Conservation (phyloP, 2,329 filamentous ascomycete genomes). For the Ciborinia camelliae region DNA sequence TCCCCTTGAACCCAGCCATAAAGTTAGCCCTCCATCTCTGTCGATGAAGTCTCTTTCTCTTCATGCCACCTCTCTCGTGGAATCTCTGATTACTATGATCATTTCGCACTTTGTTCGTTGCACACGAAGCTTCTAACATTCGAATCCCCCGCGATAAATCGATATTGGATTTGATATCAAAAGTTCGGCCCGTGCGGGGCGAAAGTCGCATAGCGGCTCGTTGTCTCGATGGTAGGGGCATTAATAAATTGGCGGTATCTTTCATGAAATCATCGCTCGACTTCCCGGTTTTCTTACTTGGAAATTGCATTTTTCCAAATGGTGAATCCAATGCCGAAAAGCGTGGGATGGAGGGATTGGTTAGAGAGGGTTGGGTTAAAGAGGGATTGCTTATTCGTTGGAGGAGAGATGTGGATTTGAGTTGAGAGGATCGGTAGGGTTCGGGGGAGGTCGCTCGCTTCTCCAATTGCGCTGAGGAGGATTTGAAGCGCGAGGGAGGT, state of each 20-base stretch:
- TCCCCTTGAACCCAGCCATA: conserved; percentile 62
- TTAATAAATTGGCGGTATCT: not conserved
- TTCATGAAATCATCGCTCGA: conserved; percentile 3
- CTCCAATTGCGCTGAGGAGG: not conserved
- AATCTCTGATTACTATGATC: conserved; percentile 61
- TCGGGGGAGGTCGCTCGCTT: not conserved
- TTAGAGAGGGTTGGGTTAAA: no score
- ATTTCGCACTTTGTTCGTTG: conserved; percentile 54
- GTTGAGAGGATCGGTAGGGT: not conserved
- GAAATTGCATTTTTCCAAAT: not conserved
- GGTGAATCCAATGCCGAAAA: not conserved
- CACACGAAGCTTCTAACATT: conserved; percentile 43
- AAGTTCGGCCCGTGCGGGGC: conserved; percentile 31
- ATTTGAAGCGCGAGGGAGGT: not conserved
- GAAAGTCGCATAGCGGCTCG: conserved; percentile 27
- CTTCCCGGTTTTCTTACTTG: not conserved
- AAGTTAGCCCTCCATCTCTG: conserved; percentile 69
- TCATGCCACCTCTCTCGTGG: conserved; percentile 72
- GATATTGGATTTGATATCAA: conserved; percentile 25
- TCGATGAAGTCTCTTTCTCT: conserved; percentile 70
- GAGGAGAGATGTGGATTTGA: not conserved
- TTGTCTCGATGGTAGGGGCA: not conserved
- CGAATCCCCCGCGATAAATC: conserved; percentile 32
- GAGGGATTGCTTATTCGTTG: not conserved
- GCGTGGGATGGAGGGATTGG: not conserved